Evolutionary conservation across 2,329 filamentous ascomycete genomes (phyloP).

Genomic region (Beauveria sp.): DNA sequence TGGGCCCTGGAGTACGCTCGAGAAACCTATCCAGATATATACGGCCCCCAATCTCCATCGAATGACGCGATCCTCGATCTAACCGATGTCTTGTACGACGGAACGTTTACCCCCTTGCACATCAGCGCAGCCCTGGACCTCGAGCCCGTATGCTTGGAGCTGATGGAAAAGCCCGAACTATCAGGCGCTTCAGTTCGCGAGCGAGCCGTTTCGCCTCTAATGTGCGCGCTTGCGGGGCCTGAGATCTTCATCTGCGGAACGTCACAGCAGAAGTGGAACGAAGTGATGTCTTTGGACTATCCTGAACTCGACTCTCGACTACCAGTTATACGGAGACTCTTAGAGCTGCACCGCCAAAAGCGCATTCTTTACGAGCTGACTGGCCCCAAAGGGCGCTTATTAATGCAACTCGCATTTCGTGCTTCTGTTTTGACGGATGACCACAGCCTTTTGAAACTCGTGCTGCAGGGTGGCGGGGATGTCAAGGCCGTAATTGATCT

Average conservation of each 20-base stretch:
- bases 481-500: constrained; percentile 16
- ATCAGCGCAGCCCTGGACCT: constrained; percentile 26
- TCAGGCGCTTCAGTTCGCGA: constrained; percentile 6
- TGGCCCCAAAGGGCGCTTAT: background rate
- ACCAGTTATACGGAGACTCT: constrained; percentile 15
- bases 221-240: constrained; percentile 27
- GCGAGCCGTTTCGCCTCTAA: constrained; percentile 24
- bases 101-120: constrained; percentile 24
- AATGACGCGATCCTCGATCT: constrained; percentile 21
- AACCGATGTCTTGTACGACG: constrained; percentile 22
- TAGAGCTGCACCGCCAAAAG: constrained; percentile 12
- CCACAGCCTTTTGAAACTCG: constrained; percentile 19
- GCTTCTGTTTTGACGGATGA: constrained; percentile 17
- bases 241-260: constrained; percentile 16
- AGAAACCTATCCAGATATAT: constrained; percentile 20
- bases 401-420: constrained; percentile 22
- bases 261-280: constrained; percentile 13
- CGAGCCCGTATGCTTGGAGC: constrained; percentile 18
- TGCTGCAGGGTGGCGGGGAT: constrained; percentile 13
- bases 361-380: background rate
- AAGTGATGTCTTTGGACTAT: constrained; percentile 12
- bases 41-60: constrained; percentile 17
- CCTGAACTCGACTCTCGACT: background rate
- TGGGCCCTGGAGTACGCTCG: constrained; percentile 29
- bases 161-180: constrained; percentile 14